A percentile compares a stretch with the other conserved stretches of the same genome.
Conservation (phyloP, 768 basidiomycete genomes). For the Lentinula aciculospora region DNA sequence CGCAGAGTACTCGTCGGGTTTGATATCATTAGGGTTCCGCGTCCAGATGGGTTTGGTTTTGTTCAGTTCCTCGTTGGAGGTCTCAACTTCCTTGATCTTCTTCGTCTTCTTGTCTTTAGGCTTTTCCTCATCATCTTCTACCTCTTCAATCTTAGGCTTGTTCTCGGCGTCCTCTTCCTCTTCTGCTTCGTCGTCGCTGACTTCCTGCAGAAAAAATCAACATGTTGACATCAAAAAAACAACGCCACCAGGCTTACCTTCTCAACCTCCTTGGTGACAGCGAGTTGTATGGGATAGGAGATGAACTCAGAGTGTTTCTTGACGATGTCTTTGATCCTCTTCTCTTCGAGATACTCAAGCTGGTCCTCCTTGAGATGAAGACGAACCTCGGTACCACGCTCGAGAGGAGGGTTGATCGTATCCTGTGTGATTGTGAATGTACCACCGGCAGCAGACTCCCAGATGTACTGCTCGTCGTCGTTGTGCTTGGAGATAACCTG, state of each 20-base stretch:
- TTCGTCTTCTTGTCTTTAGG: conserved; percentile 91
- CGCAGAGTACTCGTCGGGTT: conserved; percentile 83
- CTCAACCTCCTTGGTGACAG: conserved; percentile 98
- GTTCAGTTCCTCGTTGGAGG: conserved; percentile 96
- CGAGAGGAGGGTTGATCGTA: conserved; percentile 82
- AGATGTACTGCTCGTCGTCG: conserved; percentile 99
- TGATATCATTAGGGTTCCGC: conserved; percentile 94
- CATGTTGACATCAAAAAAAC: background rate
- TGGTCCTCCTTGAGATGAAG: conserved; percentile 98
- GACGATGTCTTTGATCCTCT: conserved; percentile 98
- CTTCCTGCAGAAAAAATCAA: conserved; percentile 50
- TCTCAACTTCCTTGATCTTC: conserved; percentile 86
- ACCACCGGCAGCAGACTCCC: conserved; percentile 99
- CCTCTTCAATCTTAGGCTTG: conserved; percentile 77
- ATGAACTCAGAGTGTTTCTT: conserved; percentile 99
- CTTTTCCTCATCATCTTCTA: conserved; percentile 79
- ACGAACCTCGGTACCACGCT: conserved; percentile 90
- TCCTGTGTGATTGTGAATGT: conserved; percentile 99
- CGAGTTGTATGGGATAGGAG: conserved; percentile 98
- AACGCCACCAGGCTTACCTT: conserved; percentile 56
- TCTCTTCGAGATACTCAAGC: conserved; percentile 98
- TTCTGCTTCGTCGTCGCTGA: conserved; percentile 76
- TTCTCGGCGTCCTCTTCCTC: conserved; percentile 67
- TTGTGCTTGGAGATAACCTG: conserved; percentile 99
- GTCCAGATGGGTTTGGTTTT: conserved; percentile 99